Evolutionary conservation across 345 rosid species (phyloP).

Genomic region (Populus euphratica): DNA sequence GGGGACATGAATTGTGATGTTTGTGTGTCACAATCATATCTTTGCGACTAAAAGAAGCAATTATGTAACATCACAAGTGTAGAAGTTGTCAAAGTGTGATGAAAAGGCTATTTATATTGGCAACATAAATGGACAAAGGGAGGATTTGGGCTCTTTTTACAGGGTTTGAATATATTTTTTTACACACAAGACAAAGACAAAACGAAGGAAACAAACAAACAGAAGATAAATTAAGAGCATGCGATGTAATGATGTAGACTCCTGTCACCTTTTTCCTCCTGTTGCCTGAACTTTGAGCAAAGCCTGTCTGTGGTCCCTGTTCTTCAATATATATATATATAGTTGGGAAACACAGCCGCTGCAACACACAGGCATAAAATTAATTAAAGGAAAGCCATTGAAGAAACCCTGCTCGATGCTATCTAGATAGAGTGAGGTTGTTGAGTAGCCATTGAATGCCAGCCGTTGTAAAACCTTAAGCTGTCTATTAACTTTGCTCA

Average conservation of each 20-base stretch:
- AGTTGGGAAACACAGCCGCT: no score
- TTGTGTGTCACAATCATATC: background rate
- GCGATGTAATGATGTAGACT: background rate
- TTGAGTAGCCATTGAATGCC: no score
- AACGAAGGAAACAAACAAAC: background rate
- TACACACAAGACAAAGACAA: background rate
- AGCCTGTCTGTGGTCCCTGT: background rate
- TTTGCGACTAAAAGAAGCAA: background rate
- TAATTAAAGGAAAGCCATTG: no score
- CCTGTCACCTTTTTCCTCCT: background rate
- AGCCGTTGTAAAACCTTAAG: no score
- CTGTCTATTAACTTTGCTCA: no score
- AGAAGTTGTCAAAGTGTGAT: background rate
- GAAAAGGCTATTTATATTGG: background rate
- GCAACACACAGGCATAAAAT: no score
- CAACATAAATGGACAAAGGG: background rate
- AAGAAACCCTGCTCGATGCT: no score
- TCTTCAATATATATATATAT: background rate
- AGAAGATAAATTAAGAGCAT: background rate
- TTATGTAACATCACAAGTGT: background rate
- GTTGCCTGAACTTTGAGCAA: background rate
- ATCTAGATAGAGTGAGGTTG: no score
- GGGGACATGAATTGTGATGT: background rate
- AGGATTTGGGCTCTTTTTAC: background rate
- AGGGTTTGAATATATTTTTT: background rate